Percentiles rank a stretch among this genome's conserved stretches.
Evolutionary conservation across 1,284 basidiomycete genomes (phyloP).

Genomic region (Athelia psychrophila): DNA sequence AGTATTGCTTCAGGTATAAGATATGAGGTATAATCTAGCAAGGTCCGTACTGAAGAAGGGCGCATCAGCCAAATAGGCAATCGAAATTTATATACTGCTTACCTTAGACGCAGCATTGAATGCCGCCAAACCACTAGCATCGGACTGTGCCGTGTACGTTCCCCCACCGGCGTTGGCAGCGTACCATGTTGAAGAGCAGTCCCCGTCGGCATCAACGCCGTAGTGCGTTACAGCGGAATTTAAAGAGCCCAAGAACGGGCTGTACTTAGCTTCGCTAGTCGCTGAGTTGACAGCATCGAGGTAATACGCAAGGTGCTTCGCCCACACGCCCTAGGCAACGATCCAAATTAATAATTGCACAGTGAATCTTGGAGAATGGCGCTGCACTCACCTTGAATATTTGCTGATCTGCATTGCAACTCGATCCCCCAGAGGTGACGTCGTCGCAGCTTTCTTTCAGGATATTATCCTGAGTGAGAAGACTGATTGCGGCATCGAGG

Average conservation of each 20-base stretch:
- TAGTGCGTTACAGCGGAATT: conserved; percentile 34
- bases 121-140: conserved; percentile 28
- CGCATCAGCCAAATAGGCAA: not conserved
- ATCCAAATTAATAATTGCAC: not conserved
- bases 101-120: conserved; percentile 15
- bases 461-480: conserved; percentile 35
- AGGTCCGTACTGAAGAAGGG: conserved; percentile 21
- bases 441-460: conserved; percentile 52
- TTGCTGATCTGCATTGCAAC: conserved; percentile 50
- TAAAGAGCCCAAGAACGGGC: conserved; percentile 35
- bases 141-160: conserved; percentile 26
- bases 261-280: conserved; percentile 34
- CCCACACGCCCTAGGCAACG: conserved; percentile 37
- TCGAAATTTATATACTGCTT: not conserved
- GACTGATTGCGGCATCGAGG: conserved; percentile 44
- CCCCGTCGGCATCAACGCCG: conserved; percentile 28
- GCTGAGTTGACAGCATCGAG: conserved; percentile 35
- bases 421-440: conserved; percentile 24
- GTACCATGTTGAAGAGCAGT: conserved; percentile 17
- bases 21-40: no score
- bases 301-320: conserved; percentile 42
- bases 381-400: conserved; percentile 9
- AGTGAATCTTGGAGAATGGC: not conserved
- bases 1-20: no score
- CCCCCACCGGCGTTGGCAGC: conserved; percentile 16